Base-by-base conservation (phyloP, 148 eudicot genomes). In the Rhododendron williamsianum region DNA sequence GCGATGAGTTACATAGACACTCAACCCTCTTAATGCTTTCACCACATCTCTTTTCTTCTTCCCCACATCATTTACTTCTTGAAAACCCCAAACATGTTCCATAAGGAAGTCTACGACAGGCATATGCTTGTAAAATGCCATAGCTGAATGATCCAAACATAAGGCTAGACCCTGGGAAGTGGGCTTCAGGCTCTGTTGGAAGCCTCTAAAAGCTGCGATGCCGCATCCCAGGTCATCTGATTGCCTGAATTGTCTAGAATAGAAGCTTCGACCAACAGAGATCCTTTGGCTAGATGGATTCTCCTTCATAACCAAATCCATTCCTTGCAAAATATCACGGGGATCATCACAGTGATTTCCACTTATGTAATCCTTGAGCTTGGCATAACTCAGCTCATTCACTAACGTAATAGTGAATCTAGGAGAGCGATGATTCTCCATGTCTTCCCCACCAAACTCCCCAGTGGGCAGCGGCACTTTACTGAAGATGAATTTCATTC, bases 1-100 rank as follows among this genome's bases (percentile, higher is more conserved):
- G 4, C 94, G 94, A 81, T 94, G 96, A 82, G 84, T 91, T 21
- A 94, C 94, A 3, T 48, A 84, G 33, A 94, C 93, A 84, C 88
- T 89, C 82, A 92, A 83, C 45, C 93, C 93, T 78, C 48, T 84
- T 54, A 94, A 56, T 45, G 88, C 91, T 38, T 36, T 6, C 11
- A 27, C 51, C 21, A 91, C 90, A 2, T 82, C 72, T 51, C 36
- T 51, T 78, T 78, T 78, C 11, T 69, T 73, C 76, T 38, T 87
- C 9, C 35, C 43, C 82, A 80, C 83, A 46, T 81, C 86, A 41
- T 86, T 25, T 9, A 78, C 84, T 38, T 41, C 87, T 3, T 1
- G 76, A 81, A 91, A 87, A 27, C 67, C 87, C 1, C 23, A 0
- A 54, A 93, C 2, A 81, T 90, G 87, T 88, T 91, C 90, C 54